Evolutionary conservation across 2,329 filamentous ascomycete genomes (phyloP).

Genomic region (Alternaria brassicae): DNA sequence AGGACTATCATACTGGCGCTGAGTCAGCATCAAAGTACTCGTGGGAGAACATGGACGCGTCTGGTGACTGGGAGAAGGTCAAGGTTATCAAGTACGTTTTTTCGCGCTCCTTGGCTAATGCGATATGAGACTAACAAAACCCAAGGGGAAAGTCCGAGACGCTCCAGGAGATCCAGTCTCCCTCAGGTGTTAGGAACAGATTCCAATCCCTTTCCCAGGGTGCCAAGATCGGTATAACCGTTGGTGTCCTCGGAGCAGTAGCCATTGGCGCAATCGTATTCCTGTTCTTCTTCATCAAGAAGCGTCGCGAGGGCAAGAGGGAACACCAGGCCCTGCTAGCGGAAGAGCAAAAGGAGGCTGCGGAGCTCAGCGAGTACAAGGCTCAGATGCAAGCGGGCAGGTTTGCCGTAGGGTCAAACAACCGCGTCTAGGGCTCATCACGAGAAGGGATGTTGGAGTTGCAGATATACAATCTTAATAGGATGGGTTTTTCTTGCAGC

Average conservation of each 20-base stretch:
- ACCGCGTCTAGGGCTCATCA: conserved; percentile 18
- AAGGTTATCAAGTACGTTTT: conserved; percentile 53
- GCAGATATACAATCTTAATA: conserved; percentile 14
- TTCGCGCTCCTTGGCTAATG: background rate
- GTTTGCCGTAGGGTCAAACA: conserved; percentile 29
- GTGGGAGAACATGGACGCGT: conserved; percentile 54
- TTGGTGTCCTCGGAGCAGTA: conserved; percentile 36
- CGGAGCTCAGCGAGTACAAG: conserved; percentile 45
- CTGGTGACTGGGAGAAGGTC: conserved; percentile 56
- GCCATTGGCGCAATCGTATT: conserved; percentile 36
- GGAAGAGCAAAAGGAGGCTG: conserved; percentile 47
- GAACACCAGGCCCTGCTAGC: conserved; percentile 46
- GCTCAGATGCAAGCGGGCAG: conserved; percentile 35
- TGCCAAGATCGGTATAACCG: conserved; percentile 48
- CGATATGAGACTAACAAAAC: conserved; percentile 16
- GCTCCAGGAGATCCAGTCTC: conserved; percentile 45
- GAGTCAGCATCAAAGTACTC: conserved; percentile 73
- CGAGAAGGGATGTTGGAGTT: background rate
- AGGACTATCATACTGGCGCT: conserved; percentile 64
- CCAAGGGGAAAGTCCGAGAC: conserved; percentile 48
- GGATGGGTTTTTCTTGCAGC: conserved; percentile 7
- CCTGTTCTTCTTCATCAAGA: conserved; percentile 50
- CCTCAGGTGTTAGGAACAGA: conserved; percentile 46
- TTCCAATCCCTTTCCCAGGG: conserved; percentile 44
- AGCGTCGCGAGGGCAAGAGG: conserved; percentile 46